Percentiles rank a stretch among this genome's conserved stretches.
phyloP scores from a whole-genome alignment of 345 rosid genomes.

The Citrus sp. region DNA sequence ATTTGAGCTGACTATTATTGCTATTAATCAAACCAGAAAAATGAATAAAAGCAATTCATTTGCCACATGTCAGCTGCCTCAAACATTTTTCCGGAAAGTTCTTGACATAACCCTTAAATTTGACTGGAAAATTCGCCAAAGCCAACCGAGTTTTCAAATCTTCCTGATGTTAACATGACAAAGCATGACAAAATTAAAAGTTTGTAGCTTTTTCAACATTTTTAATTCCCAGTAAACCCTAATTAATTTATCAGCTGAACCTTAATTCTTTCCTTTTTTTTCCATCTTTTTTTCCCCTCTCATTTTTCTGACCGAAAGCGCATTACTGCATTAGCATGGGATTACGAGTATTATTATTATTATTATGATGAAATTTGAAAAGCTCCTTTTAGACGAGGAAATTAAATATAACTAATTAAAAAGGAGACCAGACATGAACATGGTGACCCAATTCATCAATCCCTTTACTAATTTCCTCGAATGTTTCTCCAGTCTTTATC shows the following conservation, averaged over 20 bases:
- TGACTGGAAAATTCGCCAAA: neutral
- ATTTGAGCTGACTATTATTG: neutral
- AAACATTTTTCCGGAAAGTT: neutral
- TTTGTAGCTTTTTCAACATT: neutral
- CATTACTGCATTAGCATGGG: constrained; percentile 11
- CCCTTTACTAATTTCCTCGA: neutral
- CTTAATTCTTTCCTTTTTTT: neutral
- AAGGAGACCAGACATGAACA: neutral
- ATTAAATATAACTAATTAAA: neutral
- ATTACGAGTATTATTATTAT: neutral
- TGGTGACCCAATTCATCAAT: neutral
- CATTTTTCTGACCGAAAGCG: constrained; percentile 4
- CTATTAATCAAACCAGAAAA: neutral
- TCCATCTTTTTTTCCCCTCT: too few relatives aligned
- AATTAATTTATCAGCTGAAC: neutral
- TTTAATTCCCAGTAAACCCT: neutral
- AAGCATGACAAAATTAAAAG: neutral
- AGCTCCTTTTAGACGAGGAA: neutral
- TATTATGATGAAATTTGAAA: neutral
- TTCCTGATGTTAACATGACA: constrained; percentile 9
- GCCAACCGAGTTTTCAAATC: neutral
- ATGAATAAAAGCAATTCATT: neutral
- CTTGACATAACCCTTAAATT: neutral
- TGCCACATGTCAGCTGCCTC: too few relatives aligned
- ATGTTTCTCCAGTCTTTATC: neutral